Base-by-base conservation (phyloP, 106 monocot species). In the Iris macrosiphon region DNA sequence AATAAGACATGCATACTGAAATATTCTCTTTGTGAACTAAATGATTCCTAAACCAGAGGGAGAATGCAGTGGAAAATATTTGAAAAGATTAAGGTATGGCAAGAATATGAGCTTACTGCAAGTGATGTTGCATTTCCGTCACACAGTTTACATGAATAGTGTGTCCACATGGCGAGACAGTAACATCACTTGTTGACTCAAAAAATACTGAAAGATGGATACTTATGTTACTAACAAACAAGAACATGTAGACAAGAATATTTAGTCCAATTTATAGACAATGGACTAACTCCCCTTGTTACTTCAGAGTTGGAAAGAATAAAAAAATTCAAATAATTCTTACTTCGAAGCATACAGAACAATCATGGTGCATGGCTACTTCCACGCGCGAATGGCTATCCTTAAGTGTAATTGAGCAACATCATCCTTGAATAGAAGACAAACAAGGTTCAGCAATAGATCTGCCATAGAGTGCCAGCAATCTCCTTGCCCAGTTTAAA, bases 271-370 rank as follows among this genome's bases (percentile, higher is more conserved):
- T n/a, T n/a, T n/a, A n/a, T n/a, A n/a, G n/a, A n/a, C n/a, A n/a
- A n/a, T n/a, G n/a, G n/a, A n/a, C n/a, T n/a, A n/a, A 6, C 19
- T 18, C 15, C 40, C 42, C 2, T 0, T 27, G 2, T 14, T 26
- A 2, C 43, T 28, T 55, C 52, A 41, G 24, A 32, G n/a, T n/a
- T n/a, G n/a, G 23, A 13, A n/a, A n/a, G n/a, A 7, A 1, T 16
- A 14, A 0, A 34, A 43, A 27, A 22, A 39, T 24, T n/a, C 19
- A 66, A 35, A 7, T 17, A 20, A 41, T 15, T 4, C 31, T 60
- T 39, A 85, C 84, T 75, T 85, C 84, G 65, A 79, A 85, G 61
- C 79, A 79, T 13, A 85, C 68, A 68, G 84, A 75, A 40, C 79
- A 79, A 55, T 85, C 79, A 57, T 79, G 84, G 50, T 79, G 79